phyloP scores from a whole-genome alignment of 2,329 filamentous ascomycete species.

The Fusarium beomiforme region DNA sequence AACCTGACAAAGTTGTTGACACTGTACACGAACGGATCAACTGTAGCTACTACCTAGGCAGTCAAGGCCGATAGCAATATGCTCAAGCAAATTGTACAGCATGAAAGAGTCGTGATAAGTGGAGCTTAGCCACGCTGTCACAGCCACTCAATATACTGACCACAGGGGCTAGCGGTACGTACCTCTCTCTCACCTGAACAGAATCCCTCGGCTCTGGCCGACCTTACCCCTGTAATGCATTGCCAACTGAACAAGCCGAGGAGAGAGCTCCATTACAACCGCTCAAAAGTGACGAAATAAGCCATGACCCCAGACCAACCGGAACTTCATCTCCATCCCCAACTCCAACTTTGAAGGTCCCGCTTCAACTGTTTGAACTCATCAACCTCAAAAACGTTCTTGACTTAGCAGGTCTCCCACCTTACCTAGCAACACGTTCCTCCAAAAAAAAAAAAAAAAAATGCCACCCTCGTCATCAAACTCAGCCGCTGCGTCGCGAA shows the following conservation, averaged over 20 bases:
- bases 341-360: background rate
- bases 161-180: slow-evolving; percentile 10
- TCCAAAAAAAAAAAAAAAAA: too few relatives aligned
- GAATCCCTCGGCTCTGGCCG: slow-evolving; percentile 42
- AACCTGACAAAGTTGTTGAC: background rate
- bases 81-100: too few relatives aligned
- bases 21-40: too few relatives aligned
- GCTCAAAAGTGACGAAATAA: slow-evolving; percentile 27
- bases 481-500: slow-evolving; percentile 48
- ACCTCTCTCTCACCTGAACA: too few relatives aligned
- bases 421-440: slow-evolving; percentile 11
- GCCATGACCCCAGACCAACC: slow-evolving; percentile 21
- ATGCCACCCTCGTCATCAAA: slow-evolving; percentile 33
- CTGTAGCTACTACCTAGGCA: too few relatives aligned
- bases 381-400: background rate
- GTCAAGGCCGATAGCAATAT: too few relatives aligned
- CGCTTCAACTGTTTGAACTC: background rate
- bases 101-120: slow-evolving; percentile 8
- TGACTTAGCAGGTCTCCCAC: background rate
- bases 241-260: slow-evolving; percentile 17
- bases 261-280: slow-evolving; percentile 3
- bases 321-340: slow-evolving; percentile 6
- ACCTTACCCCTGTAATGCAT: slow-evolving; percentile 36
- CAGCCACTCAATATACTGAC: too few relatives aligned
- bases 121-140: slow-evolving; percentile 21